Conservation (phyloP, 2,329 filamentous ascomycete species). For the Juglanconis oblonga region DNA sequence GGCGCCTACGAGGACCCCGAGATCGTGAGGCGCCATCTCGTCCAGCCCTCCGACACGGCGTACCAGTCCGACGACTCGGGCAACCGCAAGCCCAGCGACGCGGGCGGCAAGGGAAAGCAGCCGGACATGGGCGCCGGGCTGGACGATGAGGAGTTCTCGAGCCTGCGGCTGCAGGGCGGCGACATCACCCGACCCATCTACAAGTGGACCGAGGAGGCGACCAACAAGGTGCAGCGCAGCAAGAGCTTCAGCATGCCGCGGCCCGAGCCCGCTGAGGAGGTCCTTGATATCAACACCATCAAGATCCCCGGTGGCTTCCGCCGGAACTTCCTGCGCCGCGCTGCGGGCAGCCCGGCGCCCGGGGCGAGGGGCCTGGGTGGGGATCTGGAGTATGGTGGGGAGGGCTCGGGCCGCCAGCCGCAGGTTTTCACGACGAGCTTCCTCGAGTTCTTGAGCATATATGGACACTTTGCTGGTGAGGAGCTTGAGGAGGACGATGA, state of each 20-base stretch:
- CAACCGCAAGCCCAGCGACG: slow-evolving; percentile 33
- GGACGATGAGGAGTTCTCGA: slow-evolving; percentile 84
- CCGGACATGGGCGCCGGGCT: slow-evolving; percentile 37
- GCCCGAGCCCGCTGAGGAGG: slow-evolving; percentile 75
- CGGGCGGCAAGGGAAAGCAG: slow-evolving; percentile 51
- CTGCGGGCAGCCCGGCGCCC: slow-evolving; percentile 60
- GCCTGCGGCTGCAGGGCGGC: slow-evolving; percentile 85
- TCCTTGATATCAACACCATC: slow-evolving; percentile 83
- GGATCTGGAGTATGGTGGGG: slow-evolving; percentile 38
- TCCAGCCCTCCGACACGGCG: slow-evolving; percentile 59
- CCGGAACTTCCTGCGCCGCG: slow-evolving; percentile 80
- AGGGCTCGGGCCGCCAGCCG: slow-evolving; percentile 42
- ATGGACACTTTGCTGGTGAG: slow-evolving; percentile 96
- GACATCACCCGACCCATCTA: slow-evolving; percentile 95
- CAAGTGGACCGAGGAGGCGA: slow-evolving; percentile 90
- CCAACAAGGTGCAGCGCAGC: slow-evolving; percentile 68
- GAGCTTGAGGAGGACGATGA: slow-evolving; percentile 96
- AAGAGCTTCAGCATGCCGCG: slow-evolving; percentile 81
- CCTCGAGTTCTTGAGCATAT: slow-evolving; percentile 90
- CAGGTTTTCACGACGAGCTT: slow-evolving; percentile 87
- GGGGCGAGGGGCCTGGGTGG: slow-evolving; percentile 38
- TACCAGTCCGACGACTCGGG: slow-evolving; percentile 46
- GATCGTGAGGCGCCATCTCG: slow-evolving; percentile 84
- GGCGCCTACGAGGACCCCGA: slow-evolving; percentile 80
- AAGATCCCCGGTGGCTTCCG: slow-evolving; percentile 92